Evolutionary conservation across 306 rosid genomes (phyloP).

Genomic region (Oxytropis ochrocephala): DNA sequence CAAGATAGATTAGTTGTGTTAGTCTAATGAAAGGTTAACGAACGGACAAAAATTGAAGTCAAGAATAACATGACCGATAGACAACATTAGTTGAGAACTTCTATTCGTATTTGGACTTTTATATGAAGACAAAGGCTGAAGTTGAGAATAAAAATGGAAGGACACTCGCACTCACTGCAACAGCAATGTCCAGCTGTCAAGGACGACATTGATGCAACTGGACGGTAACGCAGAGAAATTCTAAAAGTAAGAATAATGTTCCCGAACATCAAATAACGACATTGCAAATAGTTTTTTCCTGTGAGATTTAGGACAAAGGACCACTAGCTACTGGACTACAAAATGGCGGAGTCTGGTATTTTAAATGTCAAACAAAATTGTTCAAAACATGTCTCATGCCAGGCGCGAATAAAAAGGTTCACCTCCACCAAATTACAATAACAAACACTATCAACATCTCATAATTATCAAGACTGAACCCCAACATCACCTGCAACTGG

Average conservation of each 20-base stretch:
- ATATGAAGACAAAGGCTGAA: neutral
- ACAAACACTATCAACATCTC: slow-evolving; percentile 36
- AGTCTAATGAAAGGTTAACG: too few species aligned
- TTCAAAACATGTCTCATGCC: slow-evolving; percentile 36
- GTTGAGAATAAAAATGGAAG: neutral
- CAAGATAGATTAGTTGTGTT: too few species aligned
- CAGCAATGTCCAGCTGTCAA: neutral
- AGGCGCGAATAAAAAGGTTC: slow-evolving; percentile 31
- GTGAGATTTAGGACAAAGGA: slow-evolving; percentile 26
- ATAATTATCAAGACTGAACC: slow-evolving; percentile 51
- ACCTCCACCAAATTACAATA: slow-evolving; percentile 36
- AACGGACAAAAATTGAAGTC: too few species aligned
- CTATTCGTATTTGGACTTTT: neutral
- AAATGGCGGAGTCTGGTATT: slow-evolving; percentile 41
- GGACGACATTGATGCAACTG: neutral
- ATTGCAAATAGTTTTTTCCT: slow-evolving; percentile 6
- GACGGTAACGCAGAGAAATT: neutral
- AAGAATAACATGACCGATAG: too few species aligned
- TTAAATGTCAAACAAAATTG: slow-evolving; percentile 35
- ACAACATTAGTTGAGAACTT: too few species aligned
- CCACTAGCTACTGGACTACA: slow-evolving; percentile 27
- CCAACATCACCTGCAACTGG: slow-evolving; percentile 56
- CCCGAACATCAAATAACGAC: neutral
- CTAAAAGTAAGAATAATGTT: slow-evolving; percentile 6
- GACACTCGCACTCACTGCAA: neutral